Percentiles rank a stretch among this genome's conserved stretches.
phyloP scores from a whole-genome alignment of 2,329 filamentous ascomycete species.

The Beauveria sp. region DNA sequence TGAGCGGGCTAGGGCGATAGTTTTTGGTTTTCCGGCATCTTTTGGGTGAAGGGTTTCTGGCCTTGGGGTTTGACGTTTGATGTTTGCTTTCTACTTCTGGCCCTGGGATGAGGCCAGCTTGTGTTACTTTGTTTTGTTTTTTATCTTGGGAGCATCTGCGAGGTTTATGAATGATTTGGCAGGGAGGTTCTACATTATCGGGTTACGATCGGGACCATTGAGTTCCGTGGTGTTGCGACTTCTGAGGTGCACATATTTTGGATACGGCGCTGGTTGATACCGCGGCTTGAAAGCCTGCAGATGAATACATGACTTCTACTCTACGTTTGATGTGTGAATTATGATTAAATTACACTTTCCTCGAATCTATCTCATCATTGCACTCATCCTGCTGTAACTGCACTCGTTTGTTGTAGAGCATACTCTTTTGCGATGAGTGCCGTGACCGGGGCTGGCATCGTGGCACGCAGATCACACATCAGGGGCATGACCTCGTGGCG shows the following conservation, averaged over 20 bases:
- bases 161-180: conserved; percentile 12
- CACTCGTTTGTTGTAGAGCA: too few relatives aligned
- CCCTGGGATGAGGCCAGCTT: conserved; percentile 7
- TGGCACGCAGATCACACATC: too few relatives aligned
- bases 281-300: conserved; percentile 12
- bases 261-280: conserved; percentile 12
- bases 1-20: conserved; percentile 6
- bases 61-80: conserved; percentile 6
- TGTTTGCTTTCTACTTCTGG: conserved; percentile 2
- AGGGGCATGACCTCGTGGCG: too few relatives aligned
- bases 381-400: too few relatives aligned
- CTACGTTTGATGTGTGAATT: not conserved
- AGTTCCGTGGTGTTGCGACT: conserved; percentile 11
- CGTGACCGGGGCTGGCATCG: too few relatives aligned
- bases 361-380: too few relatives aligned
- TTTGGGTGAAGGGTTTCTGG: conserved; percentile 5
- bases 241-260: conserved; percentile 8
- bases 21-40: conserved; percentile 10
- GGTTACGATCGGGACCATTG: conserved; percentile 6
- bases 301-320: conserved; percentile 13
- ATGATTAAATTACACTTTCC: too few relatives aligned
- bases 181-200: conserved; percentile 9
- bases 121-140: conserved; percentile 21
- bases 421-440: too few relatives aligned
- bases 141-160: conserved; percentile 23